Evolutionary conservation across 1,284 basidiomycete genomes (phyloP), one percentile per base, ranked within the genome.

Genomic region (Rhodotorula glutinis): DNA sequence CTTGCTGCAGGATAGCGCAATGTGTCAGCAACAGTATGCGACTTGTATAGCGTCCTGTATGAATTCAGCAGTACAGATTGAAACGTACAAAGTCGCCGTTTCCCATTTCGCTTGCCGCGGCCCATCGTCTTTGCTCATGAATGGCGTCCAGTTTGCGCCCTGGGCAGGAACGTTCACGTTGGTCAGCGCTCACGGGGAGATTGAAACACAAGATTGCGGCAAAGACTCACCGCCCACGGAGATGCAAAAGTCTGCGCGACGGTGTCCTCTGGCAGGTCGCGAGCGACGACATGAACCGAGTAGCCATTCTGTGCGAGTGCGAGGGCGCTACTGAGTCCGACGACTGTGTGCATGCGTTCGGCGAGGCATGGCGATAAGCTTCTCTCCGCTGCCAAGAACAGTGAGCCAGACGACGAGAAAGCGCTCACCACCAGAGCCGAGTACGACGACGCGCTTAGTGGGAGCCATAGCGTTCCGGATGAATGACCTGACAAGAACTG

Each of bases 101-200:
- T 71, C 72, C 72, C 70, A 71, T 10, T 53, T 56, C 17, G 60
- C 62, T 16, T 69, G 59, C 30, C 66, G 29, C 3, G 65, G 59
- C 17, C 51, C 63, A 13, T 60, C 47, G 16, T 46, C 57, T 21
- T 14, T 33, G 23, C 62, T 46, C 33, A 59, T 81, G 65, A 85
- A 83, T 7, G 87, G 85, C 23, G 83, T 83, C 86, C 86, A 88
- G 76, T 87, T 86, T 46, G 86, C 86, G 27, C 87, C 87, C 83
- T 86, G 71, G 23, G 1, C 4, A 17, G 4, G 9, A 5, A 29
- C 10, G 8, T n/a, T n/a, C n/a, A n/a, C n/a, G n/a, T n/a, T n/a
- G n/a, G n/a, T n/a, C n/a, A n/a, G n/a, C n/a, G n/a, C n/a, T n/a
- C n/a, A n/a, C n/a, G n/a, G n/a, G n/a, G n/a, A n/a, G n/a, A n/a